phyloP scores from a whole-genome alignment of 495 filamentous ascomycete species.

The Penicillium crystallinum region DNA sequence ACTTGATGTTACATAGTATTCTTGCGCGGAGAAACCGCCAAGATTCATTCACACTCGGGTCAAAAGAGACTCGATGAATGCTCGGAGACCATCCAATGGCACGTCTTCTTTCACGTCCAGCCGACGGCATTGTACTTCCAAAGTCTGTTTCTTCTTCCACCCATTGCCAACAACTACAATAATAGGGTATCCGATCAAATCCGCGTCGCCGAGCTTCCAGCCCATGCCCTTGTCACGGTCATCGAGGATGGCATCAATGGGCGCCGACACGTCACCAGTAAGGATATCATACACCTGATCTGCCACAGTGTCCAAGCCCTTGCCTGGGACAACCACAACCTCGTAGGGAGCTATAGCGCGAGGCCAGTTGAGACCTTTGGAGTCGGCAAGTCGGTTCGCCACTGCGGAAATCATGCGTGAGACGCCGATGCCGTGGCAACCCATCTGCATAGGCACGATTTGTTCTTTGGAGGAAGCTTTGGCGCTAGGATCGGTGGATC shows the following conservation, averaged over 20 bases:
- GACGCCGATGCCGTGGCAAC: slow-evolving; percentile 92
- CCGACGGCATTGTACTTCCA: slow-evolving; percentile 76
- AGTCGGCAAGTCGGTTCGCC: slow-evolving; percentile 65
- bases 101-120: slow-evolving; percentile 48
- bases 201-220: slow-evolving; percentile 87
- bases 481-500: slow-evolving; percentile 2
- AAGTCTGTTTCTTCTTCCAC: slow-evolving; percentile 58
- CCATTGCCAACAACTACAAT: slow-evolving; percentile 69
- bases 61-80: slow-evolving; percentile 39
- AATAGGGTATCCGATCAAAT: slow-evolving; percentile 82
- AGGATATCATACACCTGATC: slow-evolving; percentile 60
- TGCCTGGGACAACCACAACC: slow-evolving; percentile 59
- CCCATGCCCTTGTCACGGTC: slow-evolving; percentile 65
- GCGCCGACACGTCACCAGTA: slow-evolving; percentile 8
- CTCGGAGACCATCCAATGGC: slow-evolving; percentile 28
- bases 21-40: background rate
- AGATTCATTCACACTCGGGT: slow-evolving; percentile 29
- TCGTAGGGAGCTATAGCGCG: slow-evolving; percentile 81
- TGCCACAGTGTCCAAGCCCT: slow-evolving; percentile 41
- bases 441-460: slow-evolving; percentile 72
- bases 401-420: slow-evolving; percentile 86
- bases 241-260: slow-evolving; percentile 65
- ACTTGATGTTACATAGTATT: slow-evolving; percentile 3
- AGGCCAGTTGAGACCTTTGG: slow-evolving; percentile 84
- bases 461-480: slow-evolving; percentile 20